phyloP scores from a whole-genome alignment of 371 early-diverging fungal genomes.

The Saksenaea vasiformis region DNA sequence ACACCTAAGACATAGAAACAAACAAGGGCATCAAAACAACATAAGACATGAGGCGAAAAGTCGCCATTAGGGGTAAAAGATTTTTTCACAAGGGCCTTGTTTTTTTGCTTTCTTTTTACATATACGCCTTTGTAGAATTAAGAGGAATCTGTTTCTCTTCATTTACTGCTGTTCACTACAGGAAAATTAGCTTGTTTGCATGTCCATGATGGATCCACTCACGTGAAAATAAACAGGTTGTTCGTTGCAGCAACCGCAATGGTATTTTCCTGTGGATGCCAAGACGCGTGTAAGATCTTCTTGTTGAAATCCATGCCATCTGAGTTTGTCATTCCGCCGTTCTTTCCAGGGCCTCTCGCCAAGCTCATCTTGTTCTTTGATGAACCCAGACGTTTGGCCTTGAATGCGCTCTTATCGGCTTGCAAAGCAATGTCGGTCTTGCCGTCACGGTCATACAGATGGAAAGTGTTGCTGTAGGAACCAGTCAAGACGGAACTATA shows the following conservation, averaged over 20 bases:
- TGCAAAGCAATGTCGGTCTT: conserved; percentile 87
- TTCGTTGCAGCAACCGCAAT: conserved; percentile 97
- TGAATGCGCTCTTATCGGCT: conserved; percentile 97
- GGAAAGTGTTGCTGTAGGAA: conserved; percentile 96
- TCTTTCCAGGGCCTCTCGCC: conserved; percentile 59
- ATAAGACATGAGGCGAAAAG: background rate
- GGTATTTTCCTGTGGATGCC: conserved; percentile 97
- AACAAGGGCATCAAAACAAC: background rate
- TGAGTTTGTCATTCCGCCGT: conserved; percentile 64
- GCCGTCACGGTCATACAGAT: conserved; percentile 79
- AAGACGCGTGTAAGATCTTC: conserved; percentile 96
- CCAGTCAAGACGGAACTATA: conserved; percentile 85
- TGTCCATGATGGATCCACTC: conserved; percentile 24
- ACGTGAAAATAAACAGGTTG: conserved; percentile 95
- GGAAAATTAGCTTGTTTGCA: background rate
- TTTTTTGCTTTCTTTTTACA: background rate
- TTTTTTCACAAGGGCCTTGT: background rate
- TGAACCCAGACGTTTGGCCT: conserved; percentile 80
- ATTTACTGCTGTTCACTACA: background rate
- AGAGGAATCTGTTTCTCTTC: background rate
- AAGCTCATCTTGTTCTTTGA: conserved; percentile 51
- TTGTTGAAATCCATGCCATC: conserved; percentile 91
- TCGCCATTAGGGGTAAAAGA: background rate
- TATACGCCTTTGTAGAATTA: background rate
- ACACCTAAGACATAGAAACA: background rate